A percentile compares a stretch with the other conserved stretches of the same genome.
Conservation (phyloP, 345 rosid species). For the Triadica sebifera region DNA sequence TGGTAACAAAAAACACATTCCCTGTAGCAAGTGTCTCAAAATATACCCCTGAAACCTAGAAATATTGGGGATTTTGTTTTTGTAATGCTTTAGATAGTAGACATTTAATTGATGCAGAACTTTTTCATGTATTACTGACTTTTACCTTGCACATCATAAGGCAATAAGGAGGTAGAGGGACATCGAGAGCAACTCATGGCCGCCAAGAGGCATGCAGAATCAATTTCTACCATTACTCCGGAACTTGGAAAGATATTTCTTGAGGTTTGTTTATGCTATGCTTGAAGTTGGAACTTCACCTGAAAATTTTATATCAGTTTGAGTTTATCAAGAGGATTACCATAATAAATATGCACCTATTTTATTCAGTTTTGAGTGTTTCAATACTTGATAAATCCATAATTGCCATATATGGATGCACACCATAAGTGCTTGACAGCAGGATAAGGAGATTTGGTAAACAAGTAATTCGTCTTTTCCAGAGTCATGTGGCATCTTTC, state of each 20-base stretch:
- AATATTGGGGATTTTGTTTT: background rate
- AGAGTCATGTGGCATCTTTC: background rate
- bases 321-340: background rate
- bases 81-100: background rate
- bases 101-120: background rate
- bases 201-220: slow-evolving; percentile 83
- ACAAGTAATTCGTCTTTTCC: background rate
- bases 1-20: background rate
- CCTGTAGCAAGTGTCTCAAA: background rate
- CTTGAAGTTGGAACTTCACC: background rate
- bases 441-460: background rate
- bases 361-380: background rate
- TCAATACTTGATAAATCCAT: background rate
- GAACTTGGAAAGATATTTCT: slow-evolving; percentile 71
- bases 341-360: background rate
- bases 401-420: background rate
- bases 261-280: slow-evolving; percentile 44
- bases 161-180: slow-evolving; percentile 63
- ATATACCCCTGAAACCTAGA: background rate
- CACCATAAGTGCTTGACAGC: background rate
- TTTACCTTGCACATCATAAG: slow-evolving; percentile 31
- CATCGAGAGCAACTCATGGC: slow-evolving; percentile 46
- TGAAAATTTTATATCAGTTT: background rate
- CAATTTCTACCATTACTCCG: slow-evolving; percentile 69
- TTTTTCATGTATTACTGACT: slow-evolving; percentile 8